Evolutionary conservation across 305 asterid species (phyloP), one percentile per base, ranked within the genome.

Genomic region (Fraxinus nigra): DNA sequence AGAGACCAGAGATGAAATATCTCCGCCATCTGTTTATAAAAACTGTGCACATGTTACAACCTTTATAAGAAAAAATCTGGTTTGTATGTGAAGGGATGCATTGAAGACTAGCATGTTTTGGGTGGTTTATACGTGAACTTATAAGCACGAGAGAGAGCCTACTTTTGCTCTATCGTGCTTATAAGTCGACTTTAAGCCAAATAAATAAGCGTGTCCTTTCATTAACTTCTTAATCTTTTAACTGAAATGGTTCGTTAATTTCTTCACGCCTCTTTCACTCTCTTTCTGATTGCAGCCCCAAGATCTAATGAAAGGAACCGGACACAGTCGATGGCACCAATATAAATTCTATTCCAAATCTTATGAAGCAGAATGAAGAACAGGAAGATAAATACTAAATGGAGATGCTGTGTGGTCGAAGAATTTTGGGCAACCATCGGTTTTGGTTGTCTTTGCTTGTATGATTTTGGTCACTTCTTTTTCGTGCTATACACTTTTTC

Each of bases 301-400:
- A 89, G 84, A 80, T 87, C 85, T 82, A 87, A 84, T 79, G 93
- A 83, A 86, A 88, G 85, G 81, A 86, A 83, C 20, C 82, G 76
- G 85, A 86, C 87, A 85, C 85, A 63, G 69, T 80, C 85, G 72
- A 65, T 79, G n/a, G 81, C 86, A 82, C 85, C 85, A 22, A 72
- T 80, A 26, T 89, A 86, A 85, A 87, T 65, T 63, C 75, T 56
- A 78, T 76, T 56, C 65, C 37, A 18, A 37, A 74, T 35, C 51
- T 33, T 26, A 56, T 75, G 33, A 38, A 46, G 40, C 67, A n/a
- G 83, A 82, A 72, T 40, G 85, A 85, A 79, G n/a, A 63, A 24
- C 4, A 18, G 74, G 74, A 26, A 78, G 81, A 78, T 78, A 83
- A 82, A 75, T 61, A 43, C 51, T 43, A 43, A 43, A 43, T 43